Percentiles rank a stretch among this genome's conserved stretches.
Evolutionary conservation across 768 basidiomycete species (phyloP).

Genomic region (Tephrocybe rancida): DNA sequence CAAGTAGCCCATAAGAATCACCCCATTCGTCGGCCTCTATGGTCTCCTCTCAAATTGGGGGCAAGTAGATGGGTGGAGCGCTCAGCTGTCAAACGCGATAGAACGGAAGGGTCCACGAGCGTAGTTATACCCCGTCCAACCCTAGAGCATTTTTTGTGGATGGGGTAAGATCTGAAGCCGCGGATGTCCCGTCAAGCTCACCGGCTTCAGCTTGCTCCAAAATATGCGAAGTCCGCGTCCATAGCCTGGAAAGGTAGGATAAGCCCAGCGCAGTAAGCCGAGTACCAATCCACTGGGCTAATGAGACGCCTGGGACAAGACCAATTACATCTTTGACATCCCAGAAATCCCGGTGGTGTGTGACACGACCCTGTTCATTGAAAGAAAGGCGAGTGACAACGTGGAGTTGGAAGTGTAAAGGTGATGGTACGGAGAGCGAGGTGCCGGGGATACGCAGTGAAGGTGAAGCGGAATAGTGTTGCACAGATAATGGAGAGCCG

Average conservation of each 20-base stretch:
- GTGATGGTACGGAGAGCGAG: constrained; percentile 59
- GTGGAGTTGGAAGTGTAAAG: constrained; percentile 73
- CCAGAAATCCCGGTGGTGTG: constrained; percentile 81
- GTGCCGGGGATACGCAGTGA: constrained; percentile 62
- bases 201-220: constrained; percentile 14
- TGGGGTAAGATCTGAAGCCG: constrained; percentile 17
- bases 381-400: constrained; percentile 75
- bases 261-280: constrained; percentile 63
- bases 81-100: constrained; percentile 9
- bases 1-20: constrained; percentile 17
- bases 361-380: constrained; percentile 82
- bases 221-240: constrained; percentile 22
- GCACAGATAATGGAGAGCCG: constrained; percentile 32
- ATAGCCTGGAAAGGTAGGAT: constrained; percentile 40
- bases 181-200: constrained; percentile 19
- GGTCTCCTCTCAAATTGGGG: constrained; percentile 1
- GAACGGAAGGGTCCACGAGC: constrained; percentile 7
- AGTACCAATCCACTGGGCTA: constrained; percentile 70
- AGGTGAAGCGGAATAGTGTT: constrained; percentile 41
- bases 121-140: constrained; percentile 18
- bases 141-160: constrained; percentile 24
- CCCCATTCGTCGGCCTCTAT: constrained; percentile 14
- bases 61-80: background rate
- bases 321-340: constrained; percentile 78
- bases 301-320: constrained; percentile 67